Evolutionary conservation across 176 grass and related monocot genomes (phyloP), one percentile per base, ranked within the genome.

Genomic region (Pharus latifolius): DNA sequence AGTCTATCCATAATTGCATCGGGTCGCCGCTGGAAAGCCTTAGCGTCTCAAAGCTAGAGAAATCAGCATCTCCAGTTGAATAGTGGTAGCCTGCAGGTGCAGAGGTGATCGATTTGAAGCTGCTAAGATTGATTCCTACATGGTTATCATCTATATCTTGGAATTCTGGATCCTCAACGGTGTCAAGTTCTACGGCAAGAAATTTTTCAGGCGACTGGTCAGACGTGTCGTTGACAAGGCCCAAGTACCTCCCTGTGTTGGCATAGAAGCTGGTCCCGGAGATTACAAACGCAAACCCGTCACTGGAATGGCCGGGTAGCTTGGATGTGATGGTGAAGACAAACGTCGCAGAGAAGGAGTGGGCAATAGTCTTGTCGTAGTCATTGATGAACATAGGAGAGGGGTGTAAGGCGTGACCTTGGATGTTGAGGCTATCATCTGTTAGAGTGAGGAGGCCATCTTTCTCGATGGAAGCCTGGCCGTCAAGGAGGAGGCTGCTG

Each of bases 41-140:
- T n/a, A 83, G 25, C 1, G 9, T 15, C 16, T 22, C 37, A 27
- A 32, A 69, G 28, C 19, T 60, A 16, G 0, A 17, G n/a, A 12
- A 0, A 8, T 22, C 6, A 32, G 18, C 23, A n/a, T 11, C 80
- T 0, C 40, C 44, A n/a, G 22, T 14, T 3, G 20, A n/a, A n/a
- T 56, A 47, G 17, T 10, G 60, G 47, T 76, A 83, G 13, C 58
- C 71, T 6, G 62, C 71, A 6, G 80, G 1, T 7, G 7, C 13
- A 3, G 63, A 55, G 0, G 11, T 44, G 1, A 13, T 23, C 4
- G 80, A 70, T 34, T 3, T 60, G 70, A 61, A 48, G 42, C 17
- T 70, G 18, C 76, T 83, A 29, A 77, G 37, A 58, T 77, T 23
- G 38, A 77, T 70, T 3, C 80, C 80, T 3, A 83, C 72, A 69